A percentile compares a stretch with the other conserved stretches of the same genome.
Evolutionary conservation across 2,329 filamentous ascomycete species (phyloP).

Genomic region (Cladobotryum mycophilum): DNA sequence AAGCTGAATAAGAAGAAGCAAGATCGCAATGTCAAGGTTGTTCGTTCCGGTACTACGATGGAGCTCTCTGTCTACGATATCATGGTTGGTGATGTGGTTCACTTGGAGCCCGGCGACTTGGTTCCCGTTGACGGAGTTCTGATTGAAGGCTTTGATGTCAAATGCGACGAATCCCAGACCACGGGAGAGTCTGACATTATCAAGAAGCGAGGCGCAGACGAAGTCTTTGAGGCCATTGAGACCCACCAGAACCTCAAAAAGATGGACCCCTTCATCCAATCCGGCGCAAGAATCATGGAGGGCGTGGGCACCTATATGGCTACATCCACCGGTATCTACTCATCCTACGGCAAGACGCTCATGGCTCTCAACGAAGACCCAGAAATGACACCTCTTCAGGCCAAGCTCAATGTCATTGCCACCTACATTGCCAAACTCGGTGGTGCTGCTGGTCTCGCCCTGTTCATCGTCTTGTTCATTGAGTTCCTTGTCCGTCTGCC

Average conservation of each 20-base stretch:
- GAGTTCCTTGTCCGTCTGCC: constrained; percentile 69
- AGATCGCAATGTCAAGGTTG: constrained; percentile 64
- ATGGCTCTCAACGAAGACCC: constrained; percentile 67
- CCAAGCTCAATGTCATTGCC: constrained; percentile 67
- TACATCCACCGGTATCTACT: constrained; percentile 67
- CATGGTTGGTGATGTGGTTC: constrained; percentile 62
- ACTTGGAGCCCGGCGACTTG: constrained; percentile 69
- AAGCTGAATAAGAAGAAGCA: constrained; percentile 75
- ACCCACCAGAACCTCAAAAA: constrained; percentile 61
- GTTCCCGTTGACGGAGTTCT: constrained; percentile 69
- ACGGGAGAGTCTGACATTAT: constrained; percentile 76
- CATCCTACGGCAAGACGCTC: constrained; percentile 68
- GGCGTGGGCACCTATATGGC: constrained; percentile 69
- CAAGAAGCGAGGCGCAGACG: constrained; percentile 59
- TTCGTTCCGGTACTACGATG: constrained; percentile 63
- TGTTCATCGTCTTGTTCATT: constrained; percentile 83
- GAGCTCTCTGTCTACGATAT: constrained; percentile 66
- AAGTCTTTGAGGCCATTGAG: constrained; percentile 64
- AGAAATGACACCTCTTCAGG: constrained; percentile 70
- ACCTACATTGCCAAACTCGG: constrained; percentile 73
- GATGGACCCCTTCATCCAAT: constrained; percentile 80
- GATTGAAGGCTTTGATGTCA: constrained; percentile 66
- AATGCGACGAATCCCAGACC: constrained; percentile 71
- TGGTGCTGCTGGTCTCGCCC: constrained; percentile 67
- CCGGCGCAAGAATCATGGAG: constrained; percentile 71